Percentiles rank a stretch among this genome's conserved stretches.
phyloP scores from a whole-genome alignment of 768 basidiomycete species.

The Leucocoprinus leucothites region DNA sequence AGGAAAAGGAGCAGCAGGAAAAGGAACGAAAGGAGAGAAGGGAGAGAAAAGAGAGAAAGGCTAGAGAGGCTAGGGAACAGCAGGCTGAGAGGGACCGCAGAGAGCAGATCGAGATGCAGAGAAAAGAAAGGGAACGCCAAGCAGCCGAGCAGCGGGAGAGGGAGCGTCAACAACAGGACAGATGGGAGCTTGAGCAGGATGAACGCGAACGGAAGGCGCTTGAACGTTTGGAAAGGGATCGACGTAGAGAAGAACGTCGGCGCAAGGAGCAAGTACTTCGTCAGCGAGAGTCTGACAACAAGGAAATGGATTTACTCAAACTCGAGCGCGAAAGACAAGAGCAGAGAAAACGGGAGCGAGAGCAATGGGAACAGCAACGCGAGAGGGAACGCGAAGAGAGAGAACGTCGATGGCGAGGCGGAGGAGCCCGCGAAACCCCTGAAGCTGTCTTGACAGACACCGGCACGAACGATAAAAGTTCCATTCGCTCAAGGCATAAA shows the following conservation, averaged over 20 bases:
- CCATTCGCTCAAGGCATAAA: background rate
- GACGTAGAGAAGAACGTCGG: constrained; percentile 14
- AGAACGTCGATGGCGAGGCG: constrained; percentile 9
- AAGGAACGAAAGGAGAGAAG: constrained; percentile 14
- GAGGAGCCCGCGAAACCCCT: background rate
- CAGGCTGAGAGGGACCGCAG: constrained; percentile 11
- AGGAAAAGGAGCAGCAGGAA: constrained; percentile 14
- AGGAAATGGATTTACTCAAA: constrained; percentile 9
- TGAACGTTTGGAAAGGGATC: constrained; percentile 15
- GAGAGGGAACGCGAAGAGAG: constrained; percentile 14
- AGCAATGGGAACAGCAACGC: constrained; percentile 2
- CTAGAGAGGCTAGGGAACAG: constrained; percentile 15
- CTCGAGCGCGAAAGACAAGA: constrained; percentile 13
- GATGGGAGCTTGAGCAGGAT: constrained; percentile 12
- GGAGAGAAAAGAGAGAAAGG: constrained; percentile 9
- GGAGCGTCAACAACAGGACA: constrained; percentile 14
- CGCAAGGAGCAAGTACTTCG: constrained; percentile 12
- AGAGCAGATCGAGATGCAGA: constrained; percentile 5
- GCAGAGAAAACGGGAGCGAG: constrained; percentile 12
- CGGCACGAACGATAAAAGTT: background rate
- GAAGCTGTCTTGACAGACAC: background rate
- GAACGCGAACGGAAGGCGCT: constrained; percentile 14
- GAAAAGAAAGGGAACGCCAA: constrained; percentile 17
- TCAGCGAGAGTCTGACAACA: constrained; percentile 5
- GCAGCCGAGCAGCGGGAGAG: constrained; percentile 14